Base-by-base conservation (phyloP, 2,329 filamentous ascomycete species). In the Leptosphaerulina australis region DNA sequence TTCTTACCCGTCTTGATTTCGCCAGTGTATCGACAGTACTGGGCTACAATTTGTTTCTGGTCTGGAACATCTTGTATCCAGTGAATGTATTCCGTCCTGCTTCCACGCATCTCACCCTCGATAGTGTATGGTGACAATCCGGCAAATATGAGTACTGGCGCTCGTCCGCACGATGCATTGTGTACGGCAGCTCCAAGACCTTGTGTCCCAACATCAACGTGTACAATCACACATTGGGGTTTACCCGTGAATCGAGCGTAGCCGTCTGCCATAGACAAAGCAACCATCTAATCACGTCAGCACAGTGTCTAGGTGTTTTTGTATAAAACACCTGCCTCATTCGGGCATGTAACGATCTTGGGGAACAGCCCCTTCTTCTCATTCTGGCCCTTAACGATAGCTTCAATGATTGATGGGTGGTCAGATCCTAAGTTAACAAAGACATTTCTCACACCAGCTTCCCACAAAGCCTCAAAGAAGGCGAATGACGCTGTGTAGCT, bases 1-100 rank as follows among this genome's bases (percentile, higher is more conserved):
- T 95, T 96, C 66, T 83, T 83, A 12, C 90, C 90, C 2, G 88
- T 87, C 76, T 91, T 92, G 71, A 96, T 86, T 76, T 96, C 91
- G 3, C 81, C 90, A 0, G 86, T 77, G 66, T 94, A 96, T 8
- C 91, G 83, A 69, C 91, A 96, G 72, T 96, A 96, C 75, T 96
- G 91, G 0, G 83, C 78, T 3, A 96, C 77, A 51, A 96, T 92
- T 63, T 85, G 82, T 69, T 88, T 90, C 70, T 93, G 90, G 63
- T 93, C 88, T 0, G 87, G 88, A 2, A 91, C 87, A 71, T 93
- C 88, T 64, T 93, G 89, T 24, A 92, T 87, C 88, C 89, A 93
- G 70, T 93, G 89, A 60, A 91, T 92, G 69, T 90, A 92, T 72
- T 93, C 90, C 1, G 88, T 91, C 44, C 89, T 60, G 56, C 70